Percentiles rank a stretch among this genome's conserved stretches.
phyloP scores from a whole-genome alignment of 2,329 filamentous ascomycete genomes.

The Nothomitra cinnamomea region DNA sequence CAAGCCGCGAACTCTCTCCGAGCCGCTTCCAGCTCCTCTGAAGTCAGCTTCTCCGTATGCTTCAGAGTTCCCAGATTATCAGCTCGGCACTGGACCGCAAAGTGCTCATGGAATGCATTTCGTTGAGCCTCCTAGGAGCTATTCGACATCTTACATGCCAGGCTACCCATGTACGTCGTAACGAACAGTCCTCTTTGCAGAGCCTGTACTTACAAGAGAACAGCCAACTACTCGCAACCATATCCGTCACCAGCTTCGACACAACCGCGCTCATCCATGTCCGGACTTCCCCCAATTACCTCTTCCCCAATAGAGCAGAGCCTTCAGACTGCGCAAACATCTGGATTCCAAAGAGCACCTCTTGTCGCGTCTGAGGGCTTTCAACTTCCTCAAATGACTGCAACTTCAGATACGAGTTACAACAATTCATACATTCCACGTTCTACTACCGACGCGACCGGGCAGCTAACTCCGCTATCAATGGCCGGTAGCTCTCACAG shows the following conservation, averaged over 20 bases:
- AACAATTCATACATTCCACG: not conserved
- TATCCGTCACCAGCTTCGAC: constrained; percentile 1
- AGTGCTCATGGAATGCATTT: not conserved
- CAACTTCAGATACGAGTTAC: not conserved
- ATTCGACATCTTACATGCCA: not conserved
- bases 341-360: not conserved
- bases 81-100: not conserved
- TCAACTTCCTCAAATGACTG: constrained; percentile 1
- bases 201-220: not conserved
- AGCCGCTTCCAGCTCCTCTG: constrained; percentile 1
- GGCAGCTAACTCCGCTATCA: constrained; percentile 1
- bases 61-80: not conserved
- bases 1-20: not conserved
- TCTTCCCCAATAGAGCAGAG: not conserved
- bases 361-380: not conserved
- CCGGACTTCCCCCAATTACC: not conserved
- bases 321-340: not conserved
- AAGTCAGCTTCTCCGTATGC: not conserved
- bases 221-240: not conserved
- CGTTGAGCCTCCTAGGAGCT: not conserved
- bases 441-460: not conserved
- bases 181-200: not conserved
- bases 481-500: not conserved
- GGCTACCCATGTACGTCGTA: constrained; percentile 1
- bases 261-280: not conserved